Percentiles rank a stretch among this genome's conserved stretches.
These are phyloP conservation scores for Tanacetum coccineum DNA, from an alignment of 129 eudicot genomes.

Conservation along the genomic window DNA sequence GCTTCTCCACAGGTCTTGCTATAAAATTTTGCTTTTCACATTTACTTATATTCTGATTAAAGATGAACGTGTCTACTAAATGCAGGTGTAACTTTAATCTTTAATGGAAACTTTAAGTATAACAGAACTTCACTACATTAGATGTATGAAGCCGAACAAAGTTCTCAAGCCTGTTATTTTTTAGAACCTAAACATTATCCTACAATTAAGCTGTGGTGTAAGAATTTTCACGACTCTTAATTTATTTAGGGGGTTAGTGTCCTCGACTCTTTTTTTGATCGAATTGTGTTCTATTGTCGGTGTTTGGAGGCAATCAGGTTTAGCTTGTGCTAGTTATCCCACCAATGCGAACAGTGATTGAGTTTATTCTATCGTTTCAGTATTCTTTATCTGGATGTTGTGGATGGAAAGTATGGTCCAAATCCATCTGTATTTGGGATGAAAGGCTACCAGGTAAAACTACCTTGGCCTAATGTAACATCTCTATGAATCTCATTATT, in stretches of 20 bases:
- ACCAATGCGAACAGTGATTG: conserved; percentile 91
- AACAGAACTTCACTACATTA: conserved; percentile 96
- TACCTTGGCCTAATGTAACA: no score
- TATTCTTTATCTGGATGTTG: conserved; percentile 88
- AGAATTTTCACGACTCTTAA: conserved; percentile 34
- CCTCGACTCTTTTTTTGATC: neutral
- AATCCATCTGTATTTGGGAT: neutral
- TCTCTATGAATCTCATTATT: no score
- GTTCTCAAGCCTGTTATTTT: no score
- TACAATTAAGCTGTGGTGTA: conserved; percentile 98
- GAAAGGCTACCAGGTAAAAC: no score
- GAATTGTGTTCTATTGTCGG: conserved; percentile 38
- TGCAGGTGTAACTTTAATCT: conserved; percentile 97
- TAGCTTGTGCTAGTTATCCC: conserved; percentile 99
- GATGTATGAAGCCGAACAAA: no score
- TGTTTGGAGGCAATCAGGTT: conserved; percentile 97
- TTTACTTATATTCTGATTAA: conserved; percentile 14
- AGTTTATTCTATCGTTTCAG: conserved; percentile 95
- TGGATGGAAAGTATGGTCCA: conserved; percentile 78
- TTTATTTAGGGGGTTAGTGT: neutral
- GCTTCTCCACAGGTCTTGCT: neutral
- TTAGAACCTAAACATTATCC: conserved; percentile 82
- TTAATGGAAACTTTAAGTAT: conserved; percentile 92
- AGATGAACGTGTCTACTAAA: conserved; percentile 21
- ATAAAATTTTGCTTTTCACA: neutral